These are phyloP conservation scores for Fusarium chaquense DNA, from an alignment of 2,329 filamentous ascomycete species.

Conservation along the genomic window DNA sequence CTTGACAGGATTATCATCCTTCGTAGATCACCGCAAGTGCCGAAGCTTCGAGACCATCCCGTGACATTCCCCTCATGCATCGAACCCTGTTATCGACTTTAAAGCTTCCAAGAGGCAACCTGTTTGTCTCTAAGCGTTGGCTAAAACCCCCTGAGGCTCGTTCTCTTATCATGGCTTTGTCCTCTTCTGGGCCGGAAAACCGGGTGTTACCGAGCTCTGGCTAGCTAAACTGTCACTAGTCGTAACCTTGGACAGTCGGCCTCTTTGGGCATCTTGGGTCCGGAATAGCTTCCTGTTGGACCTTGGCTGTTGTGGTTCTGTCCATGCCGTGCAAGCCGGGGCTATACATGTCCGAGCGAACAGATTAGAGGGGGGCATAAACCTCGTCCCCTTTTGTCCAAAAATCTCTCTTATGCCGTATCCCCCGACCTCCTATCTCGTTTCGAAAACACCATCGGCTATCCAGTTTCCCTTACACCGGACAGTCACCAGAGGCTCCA, in stretches of 20 bases:
- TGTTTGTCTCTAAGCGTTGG: slow-evolving; percentile 1
- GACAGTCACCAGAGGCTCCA: slow-evolving; percentile 11
- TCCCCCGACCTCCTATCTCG: not conserved
- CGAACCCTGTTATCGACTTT: slow-evolving; percentile 22
- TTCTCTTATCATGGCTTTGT: slow-evolving; percentile 15
- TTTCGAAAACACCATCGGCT: slow-evolving; percentile 2
- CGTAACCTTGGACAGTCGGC: slow-evolving; percentile 22
- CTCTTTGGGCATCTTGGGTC: slow-evolving; percentile 8
- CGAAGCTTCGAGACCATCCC: slow-evolving; percentile 33
- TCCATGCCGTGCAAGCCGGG: not conserved
- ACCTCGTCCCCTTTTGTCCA: not conserved
- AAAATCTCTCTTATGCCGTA: not conserved
- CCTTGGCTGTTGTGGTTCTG: slow-evolving; percentile 7
- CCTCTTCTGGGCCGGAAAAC: slow-evolving; percentile 11
- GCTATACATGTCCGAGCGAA: slow-evolving; percentile 3
- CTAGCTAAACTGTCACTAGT: slow-evolving; percentile 4
- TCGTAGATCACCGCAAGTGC: slow-evolving; percentile 25
- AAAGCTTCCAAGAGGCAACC: not conserved
- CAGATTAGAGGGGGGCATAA: slow-evolving; percentile 1
- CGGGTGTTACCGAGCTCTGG: slow-evolving; percentile 7
- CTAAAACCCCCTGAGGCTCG: not conserved
- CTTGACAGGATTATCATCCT: slow-evolving; percentile 7
- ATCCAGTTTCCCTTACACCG: not conserved
- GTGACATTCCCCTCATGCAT: slow-evolving; percentile 37
- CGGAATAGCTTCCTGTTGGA: slow-evolving; percentile 37